phyloP scores from a whole-genome alignment of 805 yeast genomes.

The Candida sphagnicola region DNA sequence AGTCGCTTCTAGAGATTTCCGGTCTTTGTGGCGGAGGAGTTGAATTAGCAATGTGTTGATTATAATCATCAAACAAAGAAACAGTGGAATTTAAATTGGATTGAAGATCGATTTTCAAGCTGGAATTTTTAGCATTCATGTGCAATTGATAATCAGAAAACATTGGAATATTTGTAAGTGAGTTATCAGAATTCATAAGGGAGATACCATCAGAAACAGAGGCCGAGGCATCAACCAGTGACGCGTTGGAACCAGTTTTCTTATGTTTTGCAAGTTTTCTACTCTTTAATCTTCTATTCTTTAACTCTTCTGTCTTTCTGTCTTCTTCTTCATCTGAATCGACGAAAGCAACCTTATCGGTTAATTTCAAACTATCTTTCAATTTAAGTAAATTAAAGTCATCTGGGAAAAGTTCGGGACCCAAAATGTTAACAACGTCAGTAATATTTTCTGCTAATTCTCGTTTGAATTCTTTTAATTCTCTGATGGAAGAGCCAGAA shows the following conservation, averaged over 20 bases:
- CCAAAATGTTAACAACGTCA: constrained; percentile 71
- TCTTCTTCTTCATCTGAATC: constrained; percentile 51
- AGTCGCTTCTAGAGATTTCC: constrained; percentile 17
- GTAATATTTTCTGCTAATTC: constrained; percentile 72
- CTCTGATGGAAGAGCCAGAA: constrained; percentile 51
- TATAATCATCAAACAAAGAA: constrained; percentile 33
- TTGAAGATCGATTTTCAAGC: constrained; percentile 18
- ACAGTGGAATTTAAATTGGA: constrained; percentile 24
- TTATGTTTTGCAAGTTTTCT: constrained; percentile 8
- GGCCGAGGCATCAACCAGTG: constrained; percentile 17
- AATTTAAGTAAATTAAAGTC: constrained; percentile 65
- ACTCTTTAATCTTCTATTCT: constrained; percentile 37
- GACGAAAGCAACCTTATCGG: constrained; percentile 22
- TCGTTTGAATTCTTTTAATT: constrained; percentile 58
- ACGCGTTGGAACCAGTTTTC: constrained; percentile 8
- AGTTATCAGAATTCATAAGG: constrained; percentile 56
- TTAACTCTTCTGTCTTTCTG: constrained; percentile 42
- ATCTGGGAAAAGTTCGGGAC: constrained; percentile 76
- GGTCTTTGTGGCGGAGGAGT: constrained; percentile 1
- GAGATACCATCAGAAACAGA: constrained; percentile 60
- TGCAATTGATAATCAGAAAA: constrained; percentile 48
- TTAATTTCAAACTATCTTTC: constrained; percentile 33
- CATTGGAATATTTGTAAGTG: constrained; percentile 62
- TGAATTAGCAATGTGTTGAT: constrained; percentile 1
- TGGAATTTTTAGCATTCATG: constrained; percentile 21